These are phyloP conservation scores for Aureobasidium sp. DNA, from an alignment of 2,329 filamentous ascomycete genomes.

Conservation along the genomic window DNA sequence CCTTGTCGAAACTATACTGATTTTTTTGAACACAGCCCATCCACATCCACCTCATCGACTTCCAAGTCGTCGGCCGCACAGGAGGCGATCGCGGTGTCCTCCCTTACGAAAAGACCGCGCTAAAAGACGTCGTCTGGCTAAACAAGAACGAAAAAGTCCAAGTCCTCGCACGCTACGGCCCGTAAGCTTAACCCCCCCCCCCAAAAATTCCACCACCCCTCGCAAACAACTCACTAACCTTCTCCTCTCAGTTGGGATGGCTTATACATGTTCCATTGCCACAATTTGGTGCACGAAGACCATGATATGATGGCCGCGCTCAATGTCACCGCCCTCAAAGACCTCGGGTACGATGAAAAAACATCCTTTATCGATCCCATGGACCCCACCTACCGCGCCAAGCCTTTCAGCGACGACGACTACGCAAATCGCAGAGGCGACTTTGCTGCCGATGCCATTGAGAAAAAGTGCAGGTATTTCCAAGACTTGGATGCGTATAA, in stretches of 20 bases:
- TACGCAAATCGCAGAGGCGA: not conserved
- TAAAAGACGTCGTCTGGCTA: constrained; percentile 52
- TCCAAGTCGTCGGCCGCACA: constrained; percentile 43
- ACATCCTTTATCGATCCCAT: constrained; percentile 21
- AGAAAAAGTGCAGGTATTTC: constrained; percentile 25
- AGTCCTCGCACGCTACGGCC: constrained; percentile 40
- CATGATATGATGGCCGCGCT: constrained; percentile 37
- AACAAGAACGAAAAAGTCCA: constrained; percentile 41
- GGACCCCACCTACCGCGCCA: constrained; percentile 17
- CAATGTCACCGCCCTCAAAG: constrained; percentile 31
- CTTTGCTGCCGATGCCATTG: constrained; percentile 17
- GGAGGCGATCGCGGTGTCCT: constrained; percentile 37
- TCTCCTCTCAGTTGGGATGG: constrained; percentile 47
- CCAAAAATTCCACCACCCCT: no score
- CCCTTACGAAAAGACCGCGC: constrained; percentile 45
- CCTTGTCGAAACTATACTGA: not conserved
- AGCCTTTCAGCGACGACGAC: constrained; percentile 19
- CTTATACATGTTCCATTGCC: constrained; percentile 40
- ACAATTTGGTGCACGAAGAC: constrained; percentile 40
- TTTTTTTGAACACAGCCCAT: constrained; percentile 22
- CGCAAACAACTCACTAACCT: no score
- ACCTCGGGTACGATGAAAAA: constrained; percentile 26
- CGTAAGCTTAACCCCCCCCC: no score
- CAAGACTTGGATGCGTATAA: constrained; percentile 25
- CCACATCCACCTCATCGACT: constrained; percentile 52